These are phyloP conservation scores for Wickerhamomyces rabaulensis DNA, from an alignment of 805 yeast species.

Conservation along the genomic window DNA sequence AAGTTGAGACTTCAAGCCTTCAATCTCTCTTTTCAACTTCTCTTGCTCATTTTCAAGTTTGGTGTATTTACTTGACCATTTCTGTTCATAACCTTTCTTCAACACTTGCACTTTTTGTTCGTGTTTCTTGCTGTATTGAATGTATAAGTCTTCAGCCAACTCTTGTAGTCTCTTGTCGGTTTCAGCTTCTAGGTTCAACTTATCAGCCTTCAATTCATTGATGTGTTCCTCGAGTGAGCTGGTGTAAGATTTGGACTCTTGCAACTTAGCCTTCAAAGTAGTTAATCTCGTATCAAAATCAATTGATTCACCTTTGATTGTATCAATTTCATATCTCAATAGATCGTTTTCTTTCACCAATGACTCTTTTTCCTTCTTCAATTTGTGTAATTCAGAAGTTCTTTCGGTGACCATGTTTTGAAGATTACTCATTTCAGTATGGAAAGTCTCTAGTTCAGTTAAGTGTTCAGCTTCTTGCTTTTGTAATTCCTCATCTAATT, in stretches of 20 bases:
- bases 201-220: slow-evolving; percentile 29
- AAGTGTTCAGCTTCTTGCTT: slow-evolving; percentile 32
- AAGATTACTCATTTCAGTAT: slow-evolving; percentile 28
- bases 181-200: slow-evolving; percentile 36
- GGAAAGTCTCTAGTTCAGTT: slow-evolving; percentile 31
- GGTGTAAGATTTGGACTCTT: slow-evolving; percentile 16
- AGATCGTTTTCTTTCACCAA: slow-evolving; percentile 19
- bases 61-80: slow-evolving; percentile 41
- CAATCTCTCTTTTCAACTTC: slow-evolving; percentile 45
- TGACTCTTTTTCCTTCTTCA: slow-evolving; percentile 24
- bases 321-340: slow-evolving; percentile 21
- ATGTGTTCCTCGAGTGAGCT: slow-evolving; percentile 23
- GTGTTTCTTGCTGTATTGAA: slow-evolving; percentile 73
- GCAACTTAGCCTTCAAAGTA: slow-evolving; percentile 12
- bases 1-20: slow-evolving; percentile 43
- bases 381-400: slow-evolving; percentile 22
- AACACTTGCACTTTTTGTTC: slow-evolving; percentile 62
- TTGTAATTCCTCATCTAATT: slow-evolving; percentile 27
- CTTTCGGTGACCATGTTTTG: slow-evolving; percentile 26
- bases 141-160: slow-evolving; percentile 64
- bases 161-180: slow-evolving; percentile 52
- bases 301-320: slow-evolving; percentile 20
- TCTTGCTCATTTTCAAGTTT: slow-evolving; percentile 39
- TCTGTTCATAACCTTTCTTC: slow-evolving; percentile 53
- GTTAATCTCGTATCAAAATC: slow-evolving; percentile 22